Conservation (phyloP, 768 basidiomycete genomes). For the Dioszegia hungarica region DNA sequence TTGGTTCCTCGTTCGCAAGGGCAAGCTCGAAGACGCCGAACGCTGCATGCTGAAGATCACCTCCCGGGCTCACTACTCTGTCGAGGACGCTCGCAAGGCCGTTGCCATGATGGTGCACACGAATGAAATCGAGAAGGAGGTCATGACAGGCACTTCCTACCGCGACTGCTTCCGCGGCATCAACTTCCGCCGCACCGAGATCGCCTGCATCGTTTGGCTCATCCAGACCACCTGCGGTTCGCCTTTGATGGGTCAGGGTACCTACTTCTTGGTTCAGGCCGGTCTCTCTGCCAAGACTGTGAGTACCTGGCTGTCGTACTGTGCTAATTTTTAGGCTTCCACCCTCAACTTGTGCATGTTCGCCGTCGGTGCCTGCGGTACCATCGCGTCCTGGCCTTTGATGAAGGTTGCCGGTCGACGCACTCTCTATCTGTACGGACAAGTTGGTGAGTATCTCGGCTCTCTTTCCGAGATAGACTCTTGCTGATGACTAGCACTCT, state of each 20-base stretch:
- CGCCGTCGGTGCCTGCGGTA: slow-evolving; percentile 30
- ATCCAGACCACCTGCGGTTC: slow-evolving; percentile 33
- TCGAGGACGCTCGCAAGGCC: slow-evolving; percentile 30
- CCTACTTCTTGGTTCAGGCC: slow-evolving; percentile 41
- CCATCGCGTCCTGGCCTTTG: slow-evolving; percentile 34
- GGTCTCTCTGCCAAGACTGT: slow-evolving; percentile 16
- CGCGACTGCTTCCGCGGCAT: slow-evolving; percentile 35
- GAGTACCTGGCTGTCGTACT: not conserved
- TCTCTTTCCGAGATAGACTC: too few relatives aligned
- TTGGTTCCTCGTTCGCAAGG: slow-evolving; percentile 40
- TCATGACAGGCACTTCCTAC: slow-evolving; percentile 20
- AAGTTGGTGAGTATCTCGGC: slow-evolving; percentile 10
- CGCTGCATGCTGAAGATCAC: slow-evolving; percentile 19
- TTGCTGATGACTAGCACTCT: slow-evolving; percentile 13
- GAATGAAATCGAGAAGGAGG: slow-evolving; percentile 24
- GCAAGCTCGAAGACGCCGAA: slow-evolving; percentile 22
- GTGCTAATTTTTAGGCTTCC: slow-evolving; percentile 7
- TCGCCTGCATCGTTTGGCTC: slow-evolving; percentile 36
- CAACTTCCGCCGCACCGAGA: slow-evolving; percentile 41
- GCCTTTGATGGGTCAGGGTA: slow-evolving; percentile 15
- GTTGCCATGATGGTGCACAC: slow-evolving; percentile 35
- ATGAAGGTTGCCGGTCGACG: slow-evolving; percentile 48
- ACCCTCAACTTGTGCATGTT: slow-evolving; percentile 32
- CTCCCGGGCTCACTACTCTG: slow-evolving; percentile 13
- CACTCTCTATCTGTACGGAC: slow-evolving; percentile 47